Percentiles rank a stretch among this genome's conserved stretches.
These are phyloP conservation scores for Sphagnurus paluster DNA, from an alignment of 1,284 basidiomycete species.

Conservation along the genomic window DNA sequence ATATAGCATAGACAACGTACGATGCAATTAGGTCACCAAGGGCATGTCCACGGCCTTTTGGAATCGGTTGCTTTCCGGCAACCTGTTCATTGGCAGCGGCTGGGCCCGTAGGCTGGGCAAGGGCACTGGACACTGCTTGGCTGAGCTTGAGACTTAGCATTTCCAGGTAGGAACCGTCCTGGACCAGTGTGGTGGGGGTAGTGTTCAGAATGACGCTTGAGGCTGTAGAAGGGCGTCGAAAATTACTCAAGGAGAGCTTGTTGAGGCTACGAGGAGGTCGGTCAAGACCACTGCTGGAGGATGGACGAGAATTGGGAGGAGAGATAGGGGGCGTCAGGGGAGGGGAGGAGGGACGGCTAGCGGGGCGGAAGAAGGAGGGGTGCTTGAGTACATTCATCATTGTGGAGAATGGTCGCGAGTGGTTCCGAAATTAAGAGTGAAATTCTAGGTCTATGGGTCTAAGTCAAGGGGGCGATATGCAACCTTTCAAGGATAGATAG, in stretches of 20 bases:
- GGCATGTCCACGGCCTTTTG: slow-evolving; percentile 62
- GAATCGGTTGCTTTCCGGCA: slow-evolving; percentile 66
- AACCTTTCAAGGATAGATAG: slow-evolving; percentile 23
- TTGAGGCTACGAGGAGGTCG: slow-evolving; percentile 50
- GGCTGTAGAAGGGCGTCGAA: slow-evolving; percentile 51
- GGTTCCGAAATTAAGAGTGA: slow-evolving; percentile 7
- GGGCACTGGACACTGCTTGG: slow-evolving; percentile 76
- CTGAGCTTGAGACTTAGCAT: slow-evolving; percentile 72
- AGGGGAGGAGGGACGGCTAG: slow-evolving; percentile 63
- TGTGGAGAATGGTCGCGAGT: slow-evolving; percentile 16
- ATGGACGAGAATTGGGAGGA: slow-evolving; percentile 34
- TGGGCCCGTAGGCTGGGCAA: slow-evolving; percentile 61
- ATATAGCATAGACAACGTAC: slow-evolving; percentile 42
- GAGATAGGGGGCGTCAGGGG: slow-evolving; percentile 30
- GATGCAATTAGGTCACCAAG: slow-evolving; percentile 67
- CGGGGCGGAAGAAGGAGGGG: slow-evolving; percentile 63
- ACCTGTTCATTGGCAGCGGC: slow-evolving; percentile 50
- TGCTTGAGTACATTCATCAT: slow-evolving; percentile 67
- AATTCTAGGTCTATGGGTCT: slow-evolving; percentile 28
- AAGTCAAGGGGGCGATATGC: slow-evolving; percentile 19
- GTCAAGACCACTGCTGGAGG: slow-evolving; percentile 40
- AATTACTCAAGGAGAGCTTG: slow-evolving; percentile 57
- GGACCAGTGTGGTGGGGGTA: slow-evolving; percentile 51
- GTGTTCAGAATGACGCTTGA: slow-evolving; percentile 35
- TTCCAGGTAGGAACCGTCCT: slow-evolving; percentile 78